Evolutionary conservation across 1,284 basidiomycete species (phyloP).

Genomic region (Jaminaea rosea): DNA sequence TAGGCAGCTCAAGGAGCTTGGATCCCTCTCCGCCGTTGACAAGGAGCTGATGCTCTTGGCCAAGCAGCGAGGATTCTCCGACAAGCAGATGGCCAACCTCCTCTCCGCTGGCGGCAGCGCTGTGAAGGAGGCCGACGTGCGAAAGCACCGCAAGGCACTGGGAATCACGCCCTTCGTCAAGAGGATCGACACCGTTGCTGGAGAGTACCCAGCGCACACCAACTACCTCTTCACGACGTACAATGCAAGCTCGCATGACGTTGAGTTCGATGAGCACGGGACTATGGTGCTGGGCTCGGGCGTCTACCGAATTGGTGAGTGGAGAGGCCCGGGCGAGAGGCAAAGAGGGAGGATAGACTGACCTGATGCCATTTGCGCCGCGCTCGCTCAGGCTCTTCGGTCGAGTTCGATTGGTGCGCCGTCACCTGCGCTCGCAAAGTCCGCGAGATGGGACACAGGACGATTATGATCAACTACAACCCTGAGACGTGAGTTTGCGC

Average conservation of each 20-base stretch:
- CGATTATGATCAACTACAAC: constrained; percentile 99
- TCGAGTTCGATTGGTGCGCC: constrained; percentile 99
- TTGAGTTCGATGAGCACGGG: constrained; percentile 90
- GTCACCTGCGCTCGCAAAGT: constrained; percentile 91
- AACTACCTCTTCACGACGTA: constrained; percentile 99
- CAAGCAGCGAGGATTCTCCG: constrained; percentile 64
- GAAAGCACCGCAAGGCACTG: constrained; percentile 73
- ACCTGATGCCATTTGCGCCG: too few species aligned
- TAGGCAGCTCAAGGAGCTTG: constrained; percentile 46
- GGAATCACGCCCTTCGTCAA: constrained; percentile 95
- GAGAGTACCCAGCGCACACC: constrained; percentile 96
- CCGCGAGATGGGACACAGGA: constrained; percentile 81
- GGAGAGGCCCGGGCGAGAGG: too few species aligned
- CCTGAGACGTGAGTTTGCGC: too few species aligned
- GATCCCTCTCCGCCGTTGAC: constrained; percentile 55
- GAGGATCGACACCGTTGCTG: constrained; percentile 96
- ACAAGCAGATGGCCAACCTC: constrained; percentile 78
- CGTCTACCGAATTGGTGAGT: constrained; percentile 96
- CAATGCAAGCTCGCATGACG: constrained; percentile 91
- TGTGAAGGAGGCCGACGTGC: constrained; percentile 64
- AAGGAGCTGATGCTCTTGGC: constrained; percentile 41
- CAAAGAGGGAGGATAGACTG: too few species aligned
- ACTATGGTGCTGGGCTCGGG: constrained; percentile 99
- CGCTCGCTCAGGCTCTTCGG: too few species aligned
- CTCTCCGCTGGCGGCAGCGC: constrained; percentile 48